Evolutionary conservation across 2,329 filamentous ascomycete species (phyloP).

Genomic region (Penicillium hordei): DNA sequence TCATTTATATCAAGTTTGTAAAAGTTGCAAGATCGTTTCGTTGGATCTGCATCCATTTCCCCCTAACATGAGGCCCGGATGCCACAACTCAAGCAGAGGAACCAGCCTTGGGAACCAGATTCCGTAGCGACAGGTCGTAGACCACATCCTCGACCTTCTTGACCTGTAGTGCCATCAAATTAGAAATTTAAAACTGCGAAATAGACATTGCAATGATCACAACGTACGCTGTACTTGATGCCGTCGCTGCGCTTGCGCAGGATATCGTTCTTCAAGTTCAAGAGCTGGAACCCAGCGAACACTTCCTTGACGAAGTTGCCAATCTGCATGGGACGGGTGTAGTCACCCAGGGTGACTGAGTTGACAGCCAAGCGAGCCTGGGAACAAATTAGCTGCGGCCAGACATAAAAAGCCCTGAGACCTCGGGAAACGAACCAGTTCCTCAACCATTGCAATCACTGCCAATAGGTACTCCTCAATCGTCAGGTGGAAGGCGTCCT

Average conservation of each 20-base stretch:
- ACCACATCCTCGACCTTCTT: slow-evolving; percentile 99
- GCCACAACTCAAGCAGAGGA: slow-evolving; percentile 15
- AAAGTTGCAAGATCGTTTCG: background rate
- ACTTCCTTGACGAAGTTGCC: slow-evolving; percentile 92
- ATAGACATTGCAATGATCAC: background rate
- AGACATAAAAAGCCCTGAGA: background rate
- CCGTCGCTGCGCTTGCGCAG: slow-evolving; percentile 84
- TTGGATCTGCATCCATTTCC: background rate
- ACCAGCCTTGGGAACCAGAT: slow-evolving; percentile 63
- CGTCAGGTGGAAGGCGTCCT: slow-evolving; percentile 88
- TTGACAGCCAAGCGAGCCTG: slow-evolving; percentile 85
- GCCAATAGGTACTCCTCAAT: slow-evolving; percentile 96
- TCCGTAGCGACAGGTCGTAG: slow-evolving; percentile 87
- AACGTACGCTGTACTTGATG: slow-evolving; percentile 78
- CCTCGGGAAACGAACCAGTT: slow-evolving; percentile 58
- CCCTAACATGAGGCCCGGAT: background rate
- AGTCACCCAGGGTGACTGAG: slow-evolving; percentile 88
- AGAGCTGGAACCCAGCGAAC: slow-evolving; percentile 91
- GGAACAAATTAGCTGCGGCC: background rate
- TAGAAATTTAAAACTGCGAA: background rate
- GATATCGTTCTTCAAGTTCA: slow-evolving; percentile 96
- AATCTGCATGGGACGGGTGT: slow-evolving; percentile 80
- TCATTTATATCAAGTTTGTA: background rate
- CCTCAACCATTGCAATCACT: slow-evolving; percentile 82
- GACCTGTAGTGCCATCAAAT: slow-evolving; percentile 51